These are phyloP conservation scores for Sequoia sempervirens DNA, from an alignment of 75 land plant species.

Conservation along the genomic window DNA sequence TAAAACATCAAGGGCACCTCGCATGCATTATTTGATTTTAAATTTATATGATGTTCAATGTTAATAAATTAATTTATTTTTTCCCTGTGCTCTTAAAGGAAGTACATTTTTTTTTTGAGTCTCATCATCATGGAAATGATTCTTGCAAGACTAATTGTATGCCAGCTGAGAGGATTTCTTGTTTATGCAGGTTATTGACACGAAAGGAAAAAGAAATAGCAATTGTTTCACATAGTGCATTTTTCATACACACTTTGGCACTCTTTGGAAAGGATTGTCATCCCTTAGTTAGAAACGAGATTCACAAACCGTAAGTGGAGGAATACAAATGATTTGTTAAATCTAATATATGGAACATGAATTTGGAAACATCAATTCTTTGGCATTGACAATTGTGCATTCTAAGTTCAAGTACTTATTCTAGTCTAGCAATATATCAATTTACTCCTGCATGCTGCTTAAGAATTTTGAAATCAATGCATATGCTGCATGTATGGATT, in stretches of 20 bases:
- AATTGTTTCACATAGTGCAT: conserved; percentile 33
- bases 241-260: conserved; percentile 22
- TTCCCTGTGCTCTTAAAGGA: background rate
- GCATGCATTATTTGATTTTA: background rate
- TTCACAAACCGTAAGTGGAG: conserved; percentile 11
- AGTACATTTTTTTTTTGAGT: background rate
- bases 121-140: background rate
- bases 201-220: conserved; percentile 30
- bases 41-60: background rate
- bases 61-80: background rate
- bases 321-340: background rate
- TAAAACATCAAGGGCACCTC: background rate
- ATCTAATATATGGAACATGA: background rate
- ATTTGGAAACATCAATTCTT: background rate
- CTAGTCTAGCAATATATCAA: no score
- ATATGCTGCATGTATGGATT: background rate
- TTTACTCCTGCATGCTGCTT: no score
- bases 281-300: conserved; percentile 19
- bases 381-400: background rate
- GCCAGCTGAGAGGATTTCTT: background rate
- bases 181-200: conserved; percentile 21
- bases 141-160: background rate
- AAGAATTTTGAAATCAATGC: background rate
- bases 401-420: background rate
- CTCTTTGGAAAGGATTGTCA: conserved; percentile 30